phyloP scores from a whole-genome alignment of 257 asterid species.

The Solanum boliviense region DNA sequence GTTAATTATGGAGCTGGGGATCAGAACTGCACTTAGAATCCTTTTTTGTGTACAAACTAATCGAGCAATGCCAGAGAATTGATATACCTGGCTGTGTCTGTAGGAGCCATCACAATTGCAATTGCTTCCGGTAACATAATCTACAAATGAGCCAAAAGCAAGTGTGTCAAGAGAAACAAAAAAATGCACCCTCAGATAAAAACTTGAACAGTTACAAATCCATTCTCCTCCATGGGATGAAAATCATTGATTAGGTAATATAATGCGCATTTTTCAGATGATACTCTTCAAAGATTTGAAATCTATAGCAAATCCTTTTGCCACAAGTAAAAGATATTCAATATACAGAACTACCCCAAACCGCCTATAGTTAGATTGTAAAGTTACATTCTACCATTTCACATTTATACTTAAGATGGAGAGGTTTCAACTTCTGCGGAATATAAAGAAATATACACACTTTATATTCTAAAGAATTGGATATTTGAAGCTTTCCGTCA shows the following conservation, averaged over 20 bases:
- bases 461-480: background rate
- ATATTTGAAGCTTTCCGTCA: background rate
- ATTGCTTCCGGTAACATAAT: slow-evolving; percentile 93
- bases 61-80: background rate
- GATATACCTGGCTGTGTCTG: slow-evolving; percentile 39
- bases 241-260: background rate
- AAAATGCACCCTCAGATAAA: background rate
- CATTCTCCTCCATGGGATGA: background rate
- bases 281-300: background rate
- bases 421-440: background rate
- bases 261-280: background rate
- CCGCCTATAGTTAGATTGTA: background rate
- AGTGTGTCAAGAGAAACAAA: background rate
- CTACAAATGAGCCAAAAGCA: slow-evolving; percentile 26
- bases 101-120: slow-evolving; percentile 98
- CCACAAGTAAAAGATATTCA: background rate
- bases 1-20: background rate
- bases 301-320: background rate
- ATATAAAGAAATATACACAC: background rate
- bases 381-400: background rate
- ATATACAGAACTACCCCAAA: background rate
- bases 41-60: background rate
- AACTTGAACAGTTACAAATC: background rate
- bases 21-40: background rate
- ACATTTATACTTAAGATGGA: background rate